Conservation (phyloP, 1,139 yeast genomes). For the Saccharomycopsis hybrid region DNA sequence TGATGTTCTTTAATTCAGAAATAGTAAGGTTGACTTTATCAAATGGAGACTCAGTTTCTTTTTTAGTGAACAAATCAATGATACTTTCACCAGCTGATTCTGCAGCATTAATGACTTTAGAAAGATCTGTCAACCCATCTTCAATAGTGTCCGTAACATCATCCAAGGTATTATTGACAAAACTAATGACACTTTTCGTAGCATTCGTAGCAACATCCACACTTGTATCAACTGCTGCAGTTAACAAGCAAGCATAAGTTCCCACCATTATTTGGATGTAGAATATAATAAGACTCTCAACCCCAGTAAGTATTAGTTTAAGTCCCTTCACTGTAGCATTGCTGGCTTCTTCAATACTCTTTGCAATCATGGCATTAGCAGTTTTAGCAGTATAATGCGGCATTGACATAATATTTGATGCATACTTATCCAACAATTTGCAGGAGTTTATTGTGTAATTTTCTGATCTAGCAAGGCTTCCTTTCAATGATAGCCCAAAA, state of each 20-base stretch:
- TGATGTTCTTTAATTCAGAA: conserved; percentile 44
- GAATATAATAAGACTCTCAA: conserved; percentile 57
- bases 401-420: conserved; percentile 37
- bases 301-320: conserved; percentile 43
- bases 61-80: conserved; percentile 49
- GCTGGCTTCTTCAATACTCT: conserved; percentile 42
- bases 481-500: conserved; percentile 38
- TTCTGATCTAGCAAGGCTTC: conserved; percentile 34
- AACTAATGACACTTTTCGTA: conserved; percentile 51
- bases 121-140: conserved; percentile 50
- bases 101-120: conserved; percentile 46
- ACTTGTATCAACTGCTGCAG: conserved; percentile 67
- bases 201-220: conserved; percentile 70
- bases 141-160: conserved; percentile 54
- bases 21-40: conserved; percentile 54
- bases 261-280: conserved; percentile 70
- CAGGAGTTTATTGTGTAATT: conserved; percentile 34
- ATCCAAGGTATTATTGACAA: conserved; percentile 55
- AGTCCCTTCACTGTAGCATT: conserved; percentile 37
- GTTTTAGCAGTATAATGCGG: conserved; percentile 53
- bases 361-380: conserved; percentile 46
- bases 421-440: conserved; percentile 38
- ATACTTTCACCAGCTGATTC: conserved; percentile 40
- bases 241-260: conserved; percentile 75
- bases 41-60: conserved; percentile 31